phyloP scores from a whole-genome alignment of 805 yeast species.

The Candida ponderosae region DNA sequence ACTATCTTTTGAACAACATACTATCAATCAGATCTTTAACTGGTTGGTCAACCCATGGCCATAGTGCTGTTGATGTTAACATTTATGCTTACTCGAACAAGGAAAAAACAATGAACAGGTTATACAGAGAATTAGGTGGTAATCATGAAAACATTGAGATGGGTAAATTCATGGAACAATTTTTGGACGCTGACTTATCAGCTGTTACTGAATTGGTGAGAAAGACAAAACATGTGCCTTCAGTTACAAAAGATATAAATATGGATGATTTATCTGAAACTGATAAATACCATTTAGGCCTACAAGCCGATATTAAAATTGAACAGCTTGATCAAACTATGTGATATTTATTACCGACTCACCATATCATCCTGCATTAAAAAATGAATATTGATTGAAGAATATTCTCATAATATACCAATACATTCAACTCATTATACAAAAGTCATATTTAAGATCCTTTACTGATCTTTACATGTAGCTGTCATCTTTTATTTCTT shows the following conservation, averaged over 20 bases:
- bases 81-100: constrained; percentile 74
- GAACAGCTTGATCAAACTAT: too few relatives aligned
- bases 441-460: too few relatives aligned
- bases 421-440: too few relatives aligned
- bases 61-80: constrained; percentile 92
- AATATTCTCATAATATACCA: too few relatives aligned
- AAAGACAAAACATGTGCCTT: constrained; percentile 37
- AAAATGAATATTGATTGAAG: too few relatives aligned
- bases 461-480: too few relatives aligned
- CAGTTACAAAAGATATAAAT: not conserved
- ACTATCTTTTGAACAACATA: constrained; percentile 55
- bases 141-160: constrained; percentile 84
- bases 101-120: constrained; percentile 28
- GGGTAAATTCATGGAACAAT: constrained; percentile 61
- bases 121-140: constrained; percentile 52
- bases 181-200: constrained; percentile 37
- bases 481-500: too few relatives aligned
- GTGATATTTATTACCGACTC: too few relatives aligned
- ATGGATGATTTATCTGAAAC: not conserved
- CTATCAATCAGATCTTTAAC: constrained; percentile 76
- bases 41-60: constrained; percentile 98
- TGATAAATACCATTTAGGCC: not conserved
- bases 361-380: too few relatives aligned
- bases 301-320: not conserved
- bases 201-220: constrained; percentile 41